A percentile compares a stretch with the other conserved stretches of the same genome.
Evolutionary conservation across 2,329 filamentous ascomycete species (phyloP).

Genomic region (Rhytidhysteron rufulum): DNA sequence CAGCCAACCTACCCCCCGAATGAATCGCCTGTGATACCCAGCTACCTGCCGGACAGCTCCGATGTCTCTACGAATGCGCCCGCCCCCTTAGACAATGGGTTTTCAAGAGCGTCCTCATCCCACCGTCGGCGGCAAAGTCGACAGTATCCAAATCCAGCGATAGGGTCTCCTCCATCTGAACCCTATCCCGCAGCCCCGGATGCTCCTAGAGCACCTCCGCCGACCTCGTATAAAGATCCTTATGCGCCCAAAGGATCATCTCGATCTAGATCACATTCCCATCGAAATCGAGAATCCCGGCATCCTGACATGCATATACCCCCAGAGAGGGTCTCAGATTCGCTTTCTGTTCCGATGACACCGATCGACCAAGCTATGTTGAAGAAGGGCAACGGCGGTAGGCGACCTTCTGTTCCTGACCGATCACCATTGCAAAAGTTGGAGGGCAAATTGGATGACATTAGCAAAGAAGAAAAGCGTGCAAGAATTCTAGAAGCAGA

Average conservation of each 20-base stretch:
- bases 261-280: conserved; percentile 22
- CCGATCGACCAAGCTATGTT: conserved; percentile 19
- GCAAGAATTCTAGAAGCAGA: conserved; percentile 82
- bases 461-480: conserved; percentile 93
- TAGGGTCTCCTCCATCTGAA: conserved; percentile 11
- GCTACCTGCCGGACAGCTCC: conserved; percentile 7
- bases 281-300: conserved; percentile 28
- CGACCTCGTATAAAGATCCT: conserved; percentile 37
- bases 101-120: conserved; percentile 18
- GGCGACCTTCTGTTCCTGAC: conserved; percentile 64
- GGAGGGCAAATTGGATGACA: conserved; percentile 83
- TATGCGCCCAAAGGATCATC: conserved; percentile 29
- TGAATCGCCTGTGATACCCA: conserved; percentile 11
- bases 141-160: conserved; percentile 4
- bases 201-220: conserved; percentile 54
- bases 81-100: conserved; percentile 16
- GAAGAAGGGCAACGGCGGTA: conserved; percentile 13
- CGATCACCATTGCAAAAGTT: conserved; percentile 90
- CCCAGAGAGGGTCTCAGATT: conserved; percentile 26
- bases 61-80: conserved; percentile 25
- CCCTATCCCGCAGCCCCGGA: conserved; percentile 52
- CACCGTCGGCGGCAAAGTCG: conserved; percentile 11
- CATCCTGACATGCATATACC: conserved; percentile 30
- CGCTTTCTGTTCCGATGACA: conserved; percentile 26
- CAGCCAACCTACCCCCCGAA: conserved; percentile 17